Evolutionary conservation across 768 basidiomycete genomes (phyloP).

Genomic region (Daedaleopsis nitida): DNA sequence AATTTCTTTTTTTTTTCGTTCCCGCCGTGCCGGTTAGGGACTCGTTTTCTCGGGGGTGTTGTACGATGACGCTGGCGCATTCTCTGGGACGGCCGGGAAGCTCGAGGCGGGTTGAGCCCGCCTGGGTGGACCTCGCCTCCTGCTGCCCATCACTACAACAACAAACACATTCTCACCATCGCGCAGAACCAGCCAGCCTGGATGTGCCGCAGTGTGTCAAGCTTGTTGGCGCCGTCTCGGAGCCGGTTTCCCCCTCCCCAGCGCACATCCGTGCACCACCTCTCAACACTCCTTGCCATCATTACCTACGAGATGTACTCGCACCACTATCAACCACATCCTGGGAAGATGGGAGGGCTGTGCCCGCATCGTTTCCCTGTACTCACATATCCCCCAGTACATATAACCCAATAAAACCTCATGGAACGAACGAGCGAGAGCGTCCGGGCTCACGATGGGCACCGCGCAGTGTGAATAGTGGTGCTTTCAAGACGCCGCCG

Average conservation of each 20-base stretch:
- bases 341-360: slow-evolving; percentile 19
- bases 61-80: slow-evolving; percentile 20
- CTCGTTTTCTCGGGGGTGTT: slow-evolving; percentile 17
- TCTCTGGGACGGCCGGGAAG: slow-evolving; percentile 14
- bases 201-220: background rate
- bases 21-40: slow-evolving; percentile 16
- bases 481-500: too few species aligned
- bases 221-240: slow-evolving; percentile 7
- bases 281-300: slow-evolving; percentile 16
- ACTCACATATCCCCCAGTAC: background rate
- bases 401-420: slow-evolving; percentile 7
- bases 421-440: slow-evolving; percentile 16
- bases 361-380: slow-evolving; percentile 16
- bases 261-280: slow-evolving; percentile 1
- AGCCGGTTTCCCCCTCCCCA: slow-evolving; percentile 7
- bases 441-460: background rate
- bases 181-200: background rate
- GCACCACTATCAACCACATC: slow-evolving; percentile 5
- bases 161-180: background rate
- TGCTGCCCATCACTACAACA: background rate
- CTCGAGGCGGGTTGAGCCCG: slow-evolving; percentile 18
- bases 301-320: slow-evolving; percentile 1
- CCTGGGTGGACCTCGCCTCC: slow-evolving; percentile 15
- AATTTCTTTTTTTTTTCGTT: slow-evolving; percentile 9
- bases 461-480: background rate